Evolutionary conservation across 108 stramenopile genomes (phyloP).

Genomic region (Nitzschia putrida): DNA sequence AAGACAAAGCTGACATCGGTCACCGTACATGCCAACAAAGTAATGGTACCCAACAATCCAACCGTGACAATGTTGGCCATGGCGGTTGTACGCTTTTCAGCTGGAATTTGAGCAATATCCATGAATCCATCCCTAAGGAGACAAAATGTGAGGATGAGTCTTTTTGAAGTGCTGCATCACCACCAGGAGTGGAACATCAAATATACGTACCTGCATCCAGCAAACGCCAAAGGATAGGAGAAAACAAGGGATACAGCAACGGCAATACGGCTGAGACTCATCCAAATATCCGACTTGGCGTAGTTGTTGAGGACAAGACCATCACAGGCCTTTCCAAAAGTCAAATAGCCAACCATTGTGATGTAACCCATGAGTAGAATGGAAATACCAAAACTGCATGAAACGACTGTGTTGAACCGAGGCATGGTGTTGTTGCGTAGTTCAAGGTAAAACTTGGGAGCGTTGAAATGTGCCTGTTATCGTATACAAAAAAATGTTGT

Average conservation of each 20-base stretch:
- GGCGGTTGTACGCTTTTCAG: conserved; percentile 50
- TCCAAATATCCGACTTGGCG: conserved; percentile 80
- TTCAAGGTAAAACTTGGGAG: conserved; percentile 90
- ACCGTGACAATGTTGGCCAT: conserved; percentile 66
- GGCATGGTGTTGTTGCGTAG: conserved; percentile 86
- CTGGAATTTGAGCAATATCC: conserved; percentile 66
- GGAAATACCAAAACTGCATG: conserved; percentile 72
- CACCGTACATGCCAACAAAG: conserved; percentile 63
- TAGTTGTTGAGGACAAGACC: conserved; percentile 96
- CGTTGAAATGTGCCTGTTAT: conserved; percentile 92
- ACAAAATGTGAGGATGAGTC: background rate
- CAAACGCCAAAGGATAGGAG: conserved; percentile 59
- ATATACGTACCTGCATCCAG: conserved; percentile 40
- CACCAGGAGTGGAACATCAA: background rate
- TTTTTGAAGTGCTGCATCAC: background rate
- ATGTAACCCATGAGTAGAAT: conserved; percentile 75
- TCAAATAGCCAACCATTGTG: conserved; percentile 85
- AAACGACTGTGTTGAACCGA: conserved; percentile 80
- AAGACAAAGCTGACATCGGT: conserved; percentile 86
- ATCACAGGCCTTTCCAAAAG: conserved; percentile 82
- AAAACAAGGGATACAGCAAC: conserved; percentile 91
- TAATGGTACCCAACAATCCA: conserved; percentile 57
- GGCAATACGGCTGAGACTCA: conserved; percentile 85
- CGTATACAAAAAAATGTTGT: background rate
- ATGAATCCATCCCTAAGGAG: conserved; percentile 74